Evolutionary conservation across 2,329 filamentous ascomycete genomes (phyloP), one percentile per base, ranked within the genome.

Genomic region (Fusarium mangiferae): DNA sequence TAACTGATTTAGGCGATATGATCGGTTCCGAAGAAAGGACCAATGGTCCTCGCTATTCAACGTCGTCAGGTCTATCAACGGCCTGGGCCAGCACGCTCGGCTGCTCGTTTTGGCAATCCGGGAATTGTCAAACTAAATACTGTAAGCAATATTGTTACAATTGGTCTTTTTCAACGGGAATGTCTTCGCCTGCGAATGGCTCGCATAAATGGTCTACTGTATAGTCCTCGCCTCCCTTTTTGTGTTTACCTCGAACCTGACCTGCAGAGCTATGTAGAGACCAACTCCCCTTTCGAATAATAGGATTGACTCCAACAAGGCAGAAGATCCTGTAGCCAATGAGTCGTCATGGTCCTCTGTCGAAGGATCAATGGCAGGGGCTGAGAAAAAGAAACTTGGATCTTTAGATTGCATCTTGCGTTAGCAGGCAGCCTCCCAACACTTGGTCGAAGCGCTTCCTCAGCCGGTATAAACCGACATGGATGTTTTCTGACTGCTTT

Each of bases 211-310:
- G 30, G 30, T 61, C 52, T 59, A 22, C 28, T 45, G 57, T 24
- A 62, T 33, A 33, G 45, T 48, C 54, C 62, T 51, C 45, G 49
- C 63, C 66, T 69, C 57, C n/a, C 51, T 49, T 46, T 26, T 20
- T n/a, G 62, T 72, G 58, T 70, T 66, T 72, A 69, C 62, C 66
- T 77, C 52, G 64, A 44, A 72, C 66, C 51, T 71, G 75, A 72
- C 66, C 51, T 71, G 75, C 75, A 77, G 61, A 51, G 28, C 30
- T 30, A 18, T 33, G 28, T n/a, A 52, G 44, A 58, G 39, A 66
- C 71, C 74, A 66, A 63, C 58, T 65, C 68, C 46, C 67, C 51
- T 59, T 68, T 63, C 63, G 24, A 52, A 46, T 51, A 49, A 38
- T 46, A 35, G 56, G 22, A 39, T 35, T 41, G 49, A 70, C 49